Conservation (phyloP, 2,329 filamentous ascomycete species). For the Hortaea werneckii region DNA sequence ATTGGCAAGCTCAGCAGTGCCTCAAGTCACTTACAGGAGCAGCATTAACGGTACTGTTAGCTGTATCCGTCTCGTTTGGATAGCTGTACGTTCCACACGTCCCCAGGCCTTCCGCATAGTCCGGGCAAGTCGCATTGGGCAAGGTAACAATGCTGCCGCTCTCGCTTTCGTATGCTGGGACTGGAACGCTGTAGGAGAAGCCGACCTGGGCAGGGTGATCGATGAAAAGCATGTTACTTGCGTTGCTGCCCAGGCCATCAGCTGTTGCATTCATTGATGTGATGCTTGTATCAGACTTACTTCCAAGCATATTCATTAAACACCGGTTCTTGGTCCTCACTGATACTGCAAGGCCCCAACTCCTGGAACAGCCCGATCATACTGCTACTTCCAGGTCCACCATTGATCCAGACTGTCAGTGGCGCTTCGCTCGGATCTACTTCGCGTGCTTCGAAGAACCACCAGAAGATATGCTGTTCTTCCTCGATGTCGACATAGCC, state of each 20-base stretch:
- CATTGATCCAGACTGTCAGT: conserved; percentile 51
- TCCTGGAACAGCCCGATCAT: conserved; percentile 48
- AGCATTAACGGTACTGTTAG: conserved; percentile 43
- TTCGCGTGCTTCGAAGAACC: conserved; percentile 47
- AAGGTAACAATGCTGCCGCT: conserved; percentile 26
- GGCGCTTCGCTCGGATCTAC: conserved; percentile 41
- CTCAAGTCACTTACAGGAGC: conserved; percentile 29
- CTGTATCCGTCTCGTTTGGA: conserved; percentile 40
- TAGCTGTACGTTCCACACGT: conserved; percentile 48
- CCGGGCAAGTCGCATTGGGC: conserved; percentile 11
- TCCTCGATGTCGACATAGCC: conserved; percentile 45
- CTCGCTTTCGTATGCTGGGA: conserved; percentile 12
- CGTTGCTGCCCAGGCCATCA: conserved; percentile 25
- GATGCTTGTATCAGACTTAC: neutral
- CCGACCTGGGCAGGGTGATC: conserved; percentile 53
- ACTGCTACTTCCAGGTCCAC: conserved; percentile 48
- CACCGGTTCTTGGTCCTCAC: conserved; percentile 14
- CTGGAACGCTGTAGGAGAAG: conserved; percentile 41
- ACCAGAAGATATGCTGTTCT: conserved; percentile 44
- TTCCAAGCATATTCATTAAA: conserved; percentile 57
- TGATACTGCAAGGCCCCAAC: conserved; percentile 27
- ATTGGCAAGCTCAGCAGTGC: too few relatives aligned
- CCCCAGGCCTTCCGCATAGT: conserved; percentile 10
- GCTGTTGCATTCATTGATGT: neutral
- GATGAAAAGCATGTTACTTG: conserved; percentile 58